Base-by-base conservation (phyloP, 2,329 filamentous ascomycete genomes). In the Fusarium heterosporum region DNA sequence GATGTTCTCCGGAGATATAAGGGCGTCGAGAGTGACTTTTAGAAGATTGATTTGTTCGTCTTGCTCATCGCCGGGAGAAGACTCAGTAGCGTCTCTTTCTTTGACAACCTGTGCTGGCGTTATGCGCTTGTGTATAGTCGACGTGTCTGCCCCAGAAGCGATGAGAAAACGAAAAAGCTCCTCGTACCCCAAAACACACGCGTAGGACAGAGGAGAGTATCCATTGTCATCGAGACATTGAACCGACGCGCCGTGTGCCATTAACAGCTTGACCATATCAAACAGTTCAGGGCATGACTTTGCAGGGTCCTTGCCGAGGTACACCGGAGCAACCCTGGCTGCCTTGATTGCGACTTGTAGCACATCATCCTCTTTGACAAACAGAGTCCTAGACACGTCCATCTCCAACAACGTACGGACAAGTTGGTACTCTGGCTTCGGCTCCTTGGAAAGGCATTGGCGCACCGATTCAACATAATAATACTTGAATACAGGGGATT, bases 241-340 rank as follows among this genome's bases (percentile, higher is more conserved):
- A 1, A 47, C 4, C 1, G 6, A 13, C 0, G 62, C 62, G 1
- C 62, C 62, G 10, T 66, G 62, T 6, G 2, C 10, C 4, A 66
- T 57, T 0, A 66, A 36, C 6, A 66, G 14, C 11, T 63, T 32
- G 1, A 58, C 56, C 28, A 52, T 49, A 2, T 16, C 25, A 3
- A 63, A 4, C 1, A 66, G 62, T n/a, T 66, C 62, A 3, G 50
- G 56, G 1, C 60, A 48, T 5, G 63, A 66, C 7, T 41, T 30
- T 3, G 28, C 36, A 1, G 50, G 45, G 3, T 46, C 14, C 1
- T 11, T 1, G 1, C 56, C 62, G 6, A 51, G n/a, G 0, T 25
- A 19, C 0, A 2, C 30, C 1, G 46, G 56, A 0, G 34, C 38
- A 1, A 63, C 11, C 4, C 4, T 41, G 2, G 38, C 62, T 9